These are phyloP conservation scores for Barnettozyma sucrosica DNA, from an alignment of 805 yeast species.

Conservation along the genomic window DNA sequence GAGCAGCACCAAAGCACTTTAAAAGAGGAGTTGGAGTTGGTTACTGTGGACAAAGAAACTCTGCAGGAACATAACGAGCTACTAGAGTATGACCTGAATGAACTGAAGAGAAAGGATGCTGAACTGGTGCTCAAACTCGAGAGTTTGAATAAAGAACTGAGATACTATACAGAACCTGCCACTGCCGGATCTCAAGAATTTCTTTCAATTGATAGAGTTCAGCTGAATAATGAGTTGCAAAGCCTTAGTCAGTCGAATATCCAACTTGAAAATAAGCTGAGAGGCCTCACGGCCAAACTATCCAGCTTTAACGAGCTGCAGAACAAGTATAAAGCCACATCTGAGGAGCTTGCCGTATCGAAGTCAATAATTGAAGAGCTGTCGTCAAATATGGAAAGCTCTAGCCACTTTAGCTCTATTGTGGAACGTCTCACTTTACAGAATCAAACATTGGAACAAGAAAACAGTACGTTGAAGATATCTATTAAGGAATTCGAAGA, in stretches of 20 bases:
- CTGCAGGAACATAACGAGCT: conserved; percentile 31
- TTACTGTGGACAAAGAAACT: conserved; percentile 41
- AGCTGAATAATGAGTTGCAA: conserved; percentile 27
- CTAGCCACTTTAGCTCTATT: conserved; percentile 27
- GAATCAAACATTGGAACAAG: conserved; percentile 30
- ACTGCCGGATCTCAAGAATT: conserved; percentile 2
- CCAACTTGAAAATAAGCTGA: conserved; percentile 26
- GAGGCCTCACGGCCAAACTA: background rate
- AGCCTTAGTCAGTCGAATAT: conserved; percentile 38
- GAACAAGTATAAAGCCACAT: conserved; percentile 6
- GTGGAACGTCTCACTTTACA: conserved; percentile 32
- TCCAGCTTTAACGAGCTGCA: conserved; percentile 8
- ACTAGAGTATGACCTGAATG: conserved; percentile 22
- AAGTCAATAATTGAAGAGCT: conserved; percentile 22
- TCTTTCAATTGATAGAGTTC: background rate
- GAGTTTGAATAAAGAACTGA: conserved; percentile 17
- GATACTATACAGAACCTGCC: conserved; percentile 1
- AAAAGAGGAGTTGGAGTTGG: conserved; percentile 27
- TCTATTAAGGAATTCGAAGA: conserved; percentile 44
- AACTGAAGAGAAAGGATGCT: conserved; percentile 7
- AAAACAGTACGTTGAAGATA: conserved; percentile 29
- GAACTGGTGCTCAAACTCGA: conserved; percentile 7
- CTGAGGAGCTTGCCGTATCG: conserved; percentile 13
- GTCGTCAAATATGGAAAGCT: conserved; percentile 25
- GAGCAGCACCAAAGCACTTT: background rate